Percentiles rank a stretch among this genome's conserved stretches.
Conservation (phyloP, 2,329 filamentous ascomycete genomes). For the Lecanicillium sp. region DNA sequence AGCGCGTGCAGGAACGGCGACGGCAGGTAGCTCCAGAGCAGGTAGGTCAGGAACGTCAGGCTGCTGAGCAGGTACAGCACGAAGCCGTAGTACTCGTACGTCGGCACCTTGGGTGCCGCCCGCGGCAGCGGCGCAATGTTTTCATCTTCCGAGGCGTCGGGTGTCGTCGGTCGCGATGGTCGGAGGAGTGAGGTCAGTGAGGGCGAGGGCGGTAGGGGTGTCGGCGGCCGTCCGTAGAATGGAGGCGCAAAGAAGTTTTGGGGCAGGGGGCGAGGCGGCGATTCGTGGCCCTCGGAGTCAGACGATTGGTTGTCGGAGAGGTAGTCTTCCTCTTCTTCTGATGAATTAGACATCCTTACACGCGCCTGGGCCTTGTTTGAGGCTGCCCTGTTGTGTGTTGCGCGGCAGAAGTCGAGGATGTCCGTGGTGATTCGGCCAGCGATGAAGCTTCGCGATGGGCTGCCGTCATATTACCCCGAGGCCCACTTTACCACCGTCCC, state of each 20-base stretch:
- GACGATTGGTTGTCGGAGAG: constrained; percentile 24
- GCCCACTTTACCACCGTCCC: too few species aligned
- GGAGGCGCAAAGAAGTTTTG: constrained; percentile 64
- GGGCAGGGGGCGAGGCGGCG: constrained; percentile 36
- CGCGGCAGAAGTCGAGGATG: constrained; percentile 1
- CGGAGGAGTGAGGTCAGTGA: constrained; percentile 87
- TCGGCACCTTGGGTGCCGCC: constrained; percentile 89
- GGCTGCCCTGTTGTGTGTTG: background rate
- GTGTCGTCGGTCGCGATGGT: constrained; percentile 85
- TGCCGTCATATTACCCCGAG: too few species aligned
- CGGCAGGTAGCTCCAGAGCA: constrained; percentile 83
- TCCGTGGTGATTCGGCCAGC: background rate
- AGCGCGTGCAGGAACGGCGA: constrained; percentile 86
- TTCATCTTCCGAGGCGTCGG: constrained; percentile 85
- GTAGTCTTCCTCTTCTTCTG: constrained; percentile 28
- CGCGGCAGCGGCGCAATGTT: constrained; percentile 77
- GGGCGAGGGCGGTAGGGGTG: constrained; percentile 84
- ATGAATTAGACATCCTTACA: constrained; percentile 23
- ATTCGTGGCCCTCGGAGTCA: constrained; percentile 26
- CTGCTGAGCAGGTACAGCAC: constrained; percentile 88
- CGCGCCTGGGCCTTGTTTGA: background rate
- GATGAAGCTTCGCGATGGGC: background rate
- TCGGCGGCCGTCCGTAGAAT: constrained; percentile 96
- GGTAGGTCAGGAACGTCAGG: constrained; percentile 65
- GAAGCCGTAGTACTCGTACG: constrained; percentile 99